Percentiles rank a stretch among this genome's conserved stretches.
These are phyloP conservation scores for Ananas comosus DNA, from an alignment of 176 grass and related monocot genomes.

Conservation along the genomic window DNA sequence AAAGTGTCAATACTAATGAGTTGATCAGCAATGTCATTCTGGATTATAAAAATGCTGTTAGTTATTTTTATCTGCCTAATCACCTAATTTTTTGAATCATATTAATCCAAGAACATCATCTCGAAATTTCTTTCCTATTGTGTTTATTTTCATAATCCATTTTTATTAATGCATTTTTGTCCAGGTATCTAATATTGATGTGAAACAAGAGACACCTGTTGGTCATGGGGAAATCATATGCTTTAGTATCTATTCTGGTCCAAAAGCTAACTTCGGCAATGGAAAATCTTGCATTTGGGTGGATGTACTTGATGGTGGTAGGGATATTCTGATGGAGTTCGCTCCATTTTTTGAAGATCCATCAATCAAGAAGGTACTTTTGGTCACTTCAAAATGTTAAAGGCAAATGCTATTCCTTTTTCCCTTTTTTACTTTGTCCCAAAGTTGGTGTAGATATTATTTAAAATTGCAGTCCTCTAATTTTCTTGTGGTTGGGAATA, in stretches of 20 bases:
- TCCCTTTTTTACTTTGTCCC: not conserved
- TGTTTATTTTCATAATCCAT: not conserved
- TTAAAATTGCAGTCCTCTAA: too few species aligned
- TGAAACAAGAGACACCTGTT: slow-evolving; percentile 87
- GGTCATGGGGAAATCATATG: slow-evolving; percentile 82
- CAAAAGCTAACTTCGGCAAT: slow-evolving; percentile 75
- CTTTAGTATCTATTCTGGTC: slow-evolving; percentile 85
- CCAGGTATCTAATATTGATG: slow-evolving; percentile 81
- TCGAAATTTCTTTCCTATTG: not conserved
- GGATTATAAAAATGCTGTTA: not conserved
- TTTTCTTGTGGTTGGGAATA: too few species aligned
- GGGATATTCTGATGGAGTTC: slow-evolving; percentile 77
- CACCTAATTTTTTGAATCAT: not conserved
- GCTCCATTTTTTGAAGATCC: slow-evolving; percentile 87
- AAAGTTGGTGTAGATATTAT: too few species aligned
- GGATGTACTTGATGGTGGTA: slow-evolving; percentile 84
- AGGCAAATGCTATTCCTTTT: not conserved
- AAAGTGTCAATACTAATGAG: too few species aligned
- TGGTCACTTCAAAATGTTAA: slow-evolving; percentile 9
- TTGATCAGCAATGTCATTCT: not conserved
- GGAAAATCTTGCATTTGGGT: slow-evolving; percentile 98
- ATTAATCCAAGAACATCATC: not conserved
- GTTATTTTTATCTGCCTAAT: not conserved
- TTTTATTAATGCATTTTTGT: slow-evolving; percentile 22
- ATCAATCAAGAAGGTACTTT: slow-evolving; percentile 67